These are phyloP conservation scores for Puccinellia tenuiflora DNA, from an alignment of 176 grass and related monocot genomes.

Conservation along the genomic window DNA sequence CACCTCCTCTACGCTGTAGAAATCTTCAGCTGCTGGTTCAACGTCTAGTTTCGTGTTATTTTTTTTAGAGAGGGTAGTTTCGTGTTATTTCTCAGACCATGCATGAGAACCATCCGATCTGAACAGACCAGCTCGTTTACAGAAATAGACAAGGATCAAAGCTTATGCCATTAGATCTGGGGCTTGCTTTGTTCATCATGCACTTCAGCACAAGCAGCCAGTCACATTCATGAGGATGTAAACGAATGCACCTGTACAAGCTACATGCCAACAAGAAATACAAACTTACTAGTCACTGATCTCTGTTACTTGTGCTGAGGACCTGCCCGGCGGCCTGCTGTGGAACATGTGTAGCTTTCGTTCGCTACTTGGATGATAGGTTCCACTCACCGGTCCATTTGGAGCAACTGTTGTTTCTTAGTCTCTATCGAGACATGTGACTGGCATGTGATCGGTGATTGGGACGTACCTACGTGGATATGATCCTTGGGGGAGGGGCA, in stretches of 20 bases:
- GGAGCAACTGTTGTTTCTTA: slow-evolving; percentile 25
- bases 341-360: slow-evolving; percentile 15
- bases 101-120: too few relatives aligned
- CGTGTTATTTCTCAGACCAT: too few relatives aligned
- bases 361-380: slow-evolving; percentile 9
- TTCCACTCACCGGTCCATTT: slow-evolving; percentile 31
- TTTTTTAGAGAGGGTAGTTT: too few relatives aligned
- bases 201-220: background rate
- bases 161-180: background rate
- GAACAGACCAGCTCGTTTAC: too few relatives aligned
- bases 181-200: background rate
- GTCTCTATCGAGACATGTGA: slow-evolving; percentile 32
- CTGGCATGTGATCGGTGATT: slow-evolving; percentile 16
- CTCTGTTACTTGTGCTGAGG: slow-evolving; percentile 5
- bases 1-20: too few relatives aligned
- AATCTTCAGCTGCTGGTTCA: too few relatives aligned
- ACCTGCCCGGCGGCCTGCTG: background rate
- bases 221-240: slow-evolving; percentile 8
- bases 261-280: background rate
- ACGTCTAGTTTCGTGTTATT: too few relatives aligned
- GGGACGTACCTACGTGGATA: background rate
- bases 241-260: background rate
- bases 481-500: too few relatives aligned
- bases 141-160: too few relatives aligned
- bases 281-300: background rate